Percentiles rank a stretch among this genome's conserved stretches.
Evolutionary conservation across 345 rosid genomes (phyloP).

Genomic region (Triadica sebifera): DNA sequence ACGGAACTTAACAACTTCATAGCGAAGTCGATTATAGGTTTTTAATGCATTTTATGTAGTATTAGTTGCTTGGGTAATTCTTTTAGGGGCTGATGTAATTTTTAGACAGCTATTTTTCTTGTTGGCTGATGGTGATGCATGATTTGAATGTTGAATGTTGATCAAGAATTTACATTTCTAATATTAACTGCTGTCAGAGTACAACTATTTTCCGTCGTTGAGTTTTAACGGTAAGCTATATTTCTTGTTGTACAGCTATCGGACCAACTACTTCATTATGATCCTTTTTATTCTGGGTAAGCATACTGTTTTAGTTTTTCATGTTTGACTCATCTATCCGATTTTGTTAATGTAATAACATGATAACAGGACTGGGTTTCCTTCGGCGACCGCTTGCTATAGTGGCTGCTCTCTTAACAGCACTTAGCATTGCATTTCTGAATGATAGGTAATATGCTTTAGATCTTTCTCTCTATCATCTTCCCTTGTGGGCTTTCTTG

Average conservation of each 20-base stretch:
- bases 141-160: neutral
- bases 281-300: slow-evolving; percentile 75
- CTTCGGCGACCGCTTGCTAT: slow-evolving; percentile 82
- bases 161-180: neutral
- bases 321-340: neutral
- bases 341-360: neutral
- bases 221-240: neutral
- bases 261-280: slow-evolving; percentile 95
- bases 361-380: slow-evolving; percentile 67
- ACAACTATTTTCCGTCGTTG: neutral
- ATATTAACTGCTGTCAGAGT: neutral
- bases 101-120: neutral
- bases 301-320: slow-evolving; percentile 18
- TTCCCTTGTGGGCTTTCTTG: neutral
- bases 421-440: slow-evolving; percentile 67
- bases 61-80: neutral
- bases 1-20: neutral
- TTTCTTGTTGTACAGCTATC: slow-evolving; percentile 59
- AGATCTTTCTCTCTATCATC: neutral
- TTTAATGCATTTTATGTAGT: neutral
- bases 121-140: neutral
- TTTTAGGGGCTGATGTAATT: neutral
- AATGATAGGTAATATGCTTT: slow-evolving; percentile 70
- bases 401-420: slow-evolving; percentile 68
- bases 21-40: neutral